Base-by-base conservation (phyloP, 2,329 filamentous ascomycete genomes). In the Arthrobotrys iridis region DNA sequence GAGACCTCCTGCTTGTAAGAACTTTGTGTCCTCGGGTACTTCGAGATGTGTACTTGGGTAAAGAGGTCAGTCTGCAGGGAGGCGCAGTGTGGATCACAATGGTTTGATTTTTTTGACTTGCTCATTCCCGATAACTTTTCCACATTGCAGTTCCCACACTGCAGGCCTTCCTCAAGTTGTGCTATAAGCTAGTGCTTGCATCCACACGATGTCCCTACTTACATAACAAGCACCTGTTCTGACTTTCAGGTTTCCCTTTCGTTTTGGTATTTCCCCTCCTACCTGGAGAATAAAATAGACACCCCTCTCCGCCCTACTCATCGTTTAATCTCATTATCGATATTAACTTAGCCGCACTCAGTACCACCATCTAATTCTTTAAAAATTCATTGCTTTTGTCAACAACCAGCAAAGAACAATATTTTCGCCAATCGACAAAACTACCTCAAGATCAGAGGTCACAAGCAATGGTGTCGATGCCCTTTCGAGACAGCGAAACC, bases 1-100 rank as follows among this genome's bases (percentile, higher is more conserved):
- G 50, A 57, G 55, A 20, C 48, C 59, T 65, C 48, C 59, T 72
- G 50, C 52, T 67, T 73, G 59, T 60, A 40, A 65, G 46, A 71
- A 48, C 24, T 7, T 22, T 30, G 22, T n/a, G 20, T 58, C 18
- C 24, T 24, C 20, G 18, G 11, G 2, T 68, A 28, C 15, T 13
- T 55, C 18, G 5, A 26, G 26, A 10, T 30, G 46, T 30, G 24
- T 30, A 30, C 59, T 45, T 62, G 58, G 59, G 20, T 63, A 63
- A 63, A 50, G 28, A 24, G n/a, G 15, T n/a, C n/a, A n/a, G 46
- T 52, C 28, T 65, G 41, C 60, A 48, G 33, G 59, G 68, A 59
- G 60, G 68, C 60, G 68, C 68, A 74, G 68, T 74, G 68, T 74
- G 35, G 48, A 59, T 57, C 15, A 46, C 43, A 48, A 63, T 48